Conservation (phyloP, 108 stramenopile species). For the Hondaea fermentalgiana region DNA sequence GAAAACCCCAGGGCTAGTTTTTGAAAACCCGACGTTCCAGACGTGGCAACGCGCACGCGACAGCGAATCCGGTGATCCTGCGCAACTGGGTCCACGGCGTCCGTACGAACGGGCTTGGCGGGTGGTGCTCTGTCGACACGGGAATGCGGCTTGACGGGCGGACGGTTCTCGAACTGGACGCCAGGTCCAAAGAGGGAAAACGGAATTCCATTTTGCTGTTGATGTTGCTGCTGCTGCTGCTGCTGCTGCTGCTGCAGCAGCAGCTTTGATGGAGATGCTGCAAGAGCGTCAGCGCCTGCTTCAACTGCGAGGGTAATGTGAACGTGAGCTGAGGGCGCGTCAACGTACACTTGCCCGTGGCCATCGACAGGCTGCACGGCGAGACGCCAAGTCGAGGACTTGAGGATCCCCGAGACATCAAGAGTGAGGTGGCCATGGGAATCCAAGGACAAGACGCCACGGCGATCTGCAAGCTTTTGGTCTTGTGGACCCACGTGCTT, state of each 20-base stretch:
- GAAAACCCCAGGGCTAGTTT: not conserved
- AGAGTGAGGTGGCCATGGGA: not conserved
- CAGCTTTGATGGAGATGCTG: too few species aligned
- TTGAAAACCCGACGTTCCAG: too few species aligned
- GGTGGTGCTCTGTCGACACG: not conserved
- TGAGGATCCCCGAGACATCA: not conserved
- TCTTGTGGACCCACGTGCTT: too few species aligned
- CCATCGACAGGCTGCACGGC: not conserved
- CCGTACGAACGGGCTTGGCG: too few species aligned
- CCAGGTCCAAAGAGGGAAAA: not conserved
- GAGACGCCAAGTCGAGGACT: not conserved
- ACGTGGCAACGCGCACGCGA: too few species aligned
- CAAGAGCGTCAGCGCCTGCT: not conserved
- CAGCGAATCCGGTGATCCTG: too few species aligned
- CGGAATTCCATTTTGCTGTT: not conserved
- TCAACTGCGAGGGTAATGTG: not conserved
- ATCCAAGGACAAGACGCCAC: not conserved
- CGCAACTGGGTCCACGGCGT: too few species aligned
- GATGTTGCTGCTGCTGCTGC: too few species aligned
- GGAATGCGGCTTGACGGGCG: not conserved
- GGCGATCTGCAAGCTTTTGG: not conserved
- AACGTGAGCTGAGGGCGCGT: not conserved
- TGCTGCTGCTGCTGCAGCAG: too few species aligned
- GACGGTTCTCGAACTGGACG: not conserved
- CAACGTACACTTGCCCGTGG: not conserved